Base-by-base conservation (phyloP, 768 basidiomycete genomes). In the Panellus pusillus region DNA sequence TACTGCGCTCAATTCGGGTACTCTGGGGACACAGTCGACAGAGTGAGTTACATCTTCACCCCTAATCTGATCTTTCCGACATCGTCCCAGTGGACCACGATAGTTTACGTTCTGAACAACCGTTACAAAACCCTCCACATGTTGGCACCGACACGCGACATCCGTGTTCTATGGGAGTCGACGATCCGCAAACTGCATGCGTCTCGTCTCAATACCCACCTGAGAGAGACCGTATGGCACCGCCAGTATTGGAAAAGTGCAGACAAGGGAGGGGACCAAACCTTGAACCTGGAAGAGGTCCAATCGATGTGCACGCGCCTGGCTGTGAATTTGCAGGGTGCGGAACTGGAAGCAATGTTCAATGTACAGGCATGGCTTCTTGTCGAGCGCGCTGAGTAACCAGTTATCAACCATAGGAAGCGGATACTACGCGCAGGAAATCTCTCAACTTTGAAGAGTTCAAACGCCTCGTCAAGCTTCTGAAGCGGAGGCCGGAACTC, bases 61-160 rank as follows among this genome's bases (percentile, higher is more conserved):
- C 9, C 35, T 14, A 27, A 28, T 20, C 9, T 14, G 13, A 11
- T 35, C 28, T 44, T 11, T 4, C 41, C 43, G 13, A 51, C 11
- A 6, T 11, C 5, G 5, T 15, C 20, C 7, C 81, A 88, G 27
- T 97, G 93, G 91, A 78, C 96, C 55, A 91, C 91, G 0, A 83
- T 96, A 73, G 80, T 94, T 53, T 94, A 96, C 66, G 81, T 90
- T 45, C 73, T 87, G 52, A 84, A 87, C 12, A 86, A 82, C 36
- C 76, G 76, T 38, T 93, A 91, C 78, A 96, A 93, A 73, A 87
- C 89, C 0, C 79, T 93, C 17, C 92, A 98, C 64, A 77, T 96
- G 55, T 80, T 96, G 57, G 87, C 91, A 0, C 75, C 85, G 1
- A 85, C 86, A 0, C 69, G 73, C 47, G 76, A 76, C 18, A 66